Evolutionary conservation across 2,329 filamentous ascomycete species (phyloP).

Genomic region (Fusarium chaquense): DNA sequence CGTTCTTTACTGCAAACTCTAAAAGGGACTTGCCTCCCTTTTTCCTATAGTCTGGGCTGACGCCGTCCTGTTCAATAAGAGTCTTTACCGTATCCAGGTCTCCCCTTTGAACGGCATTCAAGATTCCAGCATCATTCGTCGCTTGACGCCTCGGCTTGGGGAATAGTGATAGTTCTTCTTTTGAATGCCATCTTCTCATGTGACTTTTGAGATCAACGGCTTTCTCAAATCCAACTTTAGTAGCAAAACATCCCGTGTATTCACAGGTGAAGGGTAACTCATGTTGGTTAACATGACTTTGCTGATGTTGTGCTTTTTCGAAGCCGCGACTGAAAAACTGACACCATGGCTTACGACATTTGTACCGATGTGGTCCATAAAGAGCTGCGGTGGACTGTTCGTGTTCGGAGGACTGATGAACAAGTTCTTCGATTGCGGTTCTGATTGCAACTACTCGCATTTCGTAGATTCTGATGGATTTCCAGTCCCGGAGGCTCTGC

Average conservation of each 20-base stretch:
- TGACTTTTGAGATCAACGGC: not conserved
- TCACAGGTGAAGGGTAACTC: not conserved
- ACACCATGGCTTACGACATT: not conserved
- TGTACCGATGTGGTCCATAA: not conserved
- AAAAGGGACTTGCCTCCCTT: not conserved
- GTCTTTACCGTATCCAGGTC: not conserved
- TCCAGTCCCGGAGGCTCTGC: not conserved
- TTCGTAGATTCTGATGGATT: fast-evolving
- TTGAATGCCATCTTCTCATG: not conserved
- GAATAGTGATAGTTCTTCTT: not conserved
- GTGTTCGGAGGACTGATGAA: not conserved
- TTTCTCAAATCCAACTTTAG: not conserved
- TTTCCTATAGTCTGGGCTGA: not conserved
- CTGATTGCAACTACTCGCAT: not conserved
- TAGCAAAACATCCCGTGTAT: not conserved
- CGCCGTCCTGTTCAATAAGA: fast-evolving
- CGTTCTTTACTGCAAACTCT: not conserved
- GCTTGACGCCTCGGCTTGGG: not conserved
- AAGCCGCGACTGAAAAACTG: not conserved
- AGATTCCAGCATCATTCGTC: too few relatives aligned
- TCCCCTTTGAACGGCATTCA: not conserved
- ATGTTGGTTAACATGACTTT: not conserved
- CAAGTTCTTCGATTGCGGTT: not conserved
- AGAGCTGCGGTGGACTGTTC: fast-evolving
- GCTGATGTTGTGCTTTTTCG: not conserved